These are phyloP conservation scores for Ustanciosporium gigantosporum DNA, from an alignment of 1,284 basidiomycete genomes.

Conservation along the genomic window DNA sequence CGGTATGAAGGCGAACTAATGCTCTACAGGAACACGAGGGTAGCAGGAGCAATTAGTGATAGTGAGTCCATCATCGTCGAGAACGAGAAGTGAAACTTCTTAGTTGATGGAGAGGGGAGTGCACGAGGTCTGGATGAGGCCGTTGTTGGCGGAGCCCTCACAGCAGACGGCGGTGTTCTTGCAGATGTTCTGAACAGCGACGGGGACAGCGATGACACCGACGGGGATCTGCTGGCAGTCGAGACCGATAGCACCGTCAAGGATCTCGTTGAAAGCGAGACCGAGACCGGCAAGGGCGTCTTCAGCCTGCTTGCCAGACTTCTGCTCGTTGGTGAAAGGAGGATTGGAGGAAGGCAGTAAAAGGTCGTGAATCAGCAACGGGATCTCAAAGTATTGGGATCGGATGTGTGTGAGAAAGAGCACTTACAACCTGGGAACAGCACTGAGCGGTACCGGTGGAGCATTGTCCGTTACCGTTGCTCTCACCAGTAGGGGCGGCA, in stretches of 20 bases:
- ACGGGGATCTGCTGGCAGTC: slow-evolving; percentile 40
- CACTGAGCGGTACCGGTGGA: slow-evolving; percentile 37
- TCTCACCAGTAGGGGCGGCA: slow-evolving; percentile 19
- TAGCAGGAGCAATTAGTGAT: neutral
- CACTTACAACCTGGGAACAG: slow-evolving; percentile 36
- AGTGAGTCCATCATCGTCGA: too few relatives aligned
- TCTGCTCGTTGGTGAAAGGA: slow-evolving; percentile 14
- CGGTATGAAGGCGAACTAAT: neutral
- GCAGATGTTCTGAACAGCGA: slow-evolving; percentile 37
- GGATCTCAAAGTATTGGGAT: neutral
- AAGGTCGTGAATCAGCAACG: slow-evolving; percentile 2
- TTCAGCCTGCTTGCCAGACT: slow-evolving; percentile 32
- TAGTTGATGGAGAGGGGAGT: slow-evolving; percentile 44
- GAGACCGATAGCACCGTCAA: slow-evolving; percentile 39
- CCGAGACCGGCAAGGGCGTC: slow-evolving; percentile 41
- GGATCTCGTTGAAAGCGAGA: slow-evolving; percentile 36
- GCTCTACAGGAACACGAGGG: neutral
- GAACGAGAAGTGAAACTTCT: too few relatives aligned
- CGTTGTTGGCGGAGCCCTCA: slow-evolving; percentile 37
- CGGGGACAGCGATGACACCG: slow-evolving; percentile 11
- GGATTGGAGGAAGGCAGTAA: neutral
- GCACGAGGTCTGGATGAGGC: slow-evolving; percentile 44
- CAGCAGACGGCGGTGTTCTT: slow-evolving; percentile 43
- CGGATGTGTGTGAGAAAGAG: too few relatives aligned
- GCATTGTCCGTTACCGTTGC: slow-evolving; percentile 41